Evolutionary conservation across 129 eudicot species (phyloP), one percentile per base, ranked within the genome.

Genomic region (Arctium lappa): DNA sequence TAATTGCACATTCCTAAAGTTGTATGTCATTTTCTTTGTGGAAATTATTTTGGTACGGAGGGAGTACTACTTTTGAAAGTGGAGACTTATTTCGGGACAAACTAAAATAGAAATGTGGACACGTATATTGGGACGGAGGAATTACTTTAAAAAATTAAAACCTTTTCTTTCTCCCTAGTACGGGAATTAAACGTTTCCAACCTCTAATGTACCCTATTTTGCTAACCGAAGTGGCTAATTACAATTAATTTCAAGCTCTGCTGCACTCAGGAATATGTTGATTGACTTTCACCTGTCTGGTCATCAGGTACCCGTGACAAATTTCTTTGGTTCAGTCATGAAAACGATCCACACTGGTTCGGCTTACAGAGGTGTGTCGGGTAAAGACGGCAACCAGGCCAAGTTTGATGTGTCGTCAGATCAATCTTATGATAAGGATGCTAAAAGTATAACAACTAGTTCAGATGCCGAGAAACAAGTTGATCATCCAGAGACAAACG

Each of bases 301-400:
- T 66, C 31, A 85, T 80, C 79, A 95, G 97, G 99, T 95, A 75
- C 99, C 98, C 13, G 97, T 95, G 82, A 91, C 99, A 75, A 93
- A 93, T 86, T 95, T 95, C 89, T 95, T 95, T 88, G 98, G 99
- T 86, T 95, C 98, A 3, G 99, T 95, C 82, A 96, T 96, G 99
- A 91, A 96, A 84, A 96, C 92, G 3, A 91, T 96, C 80, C 97
- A 93, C 83, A 93, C 99, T 10, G 90, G 81, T 86, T 89, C 95
- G 66, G 91, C 98, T 40, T 96, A 96, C 86, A 87, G 84, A 86
- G 92, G 84, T 65, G 69, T 84, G 76, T 87, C 92, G 40, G 80
- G 87, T 79, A 88, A 84, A 86, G 74, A 69, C 76, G 70, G 77
- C 72, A 85, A 48, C 44, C 76, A 18, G 50, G 73, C 66, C 60